Evolutionary conservation across 306 rosid species (phyloP), one percentile per base, ranked within the genome.

Genomic region (Vigna trinervia): DNA sequence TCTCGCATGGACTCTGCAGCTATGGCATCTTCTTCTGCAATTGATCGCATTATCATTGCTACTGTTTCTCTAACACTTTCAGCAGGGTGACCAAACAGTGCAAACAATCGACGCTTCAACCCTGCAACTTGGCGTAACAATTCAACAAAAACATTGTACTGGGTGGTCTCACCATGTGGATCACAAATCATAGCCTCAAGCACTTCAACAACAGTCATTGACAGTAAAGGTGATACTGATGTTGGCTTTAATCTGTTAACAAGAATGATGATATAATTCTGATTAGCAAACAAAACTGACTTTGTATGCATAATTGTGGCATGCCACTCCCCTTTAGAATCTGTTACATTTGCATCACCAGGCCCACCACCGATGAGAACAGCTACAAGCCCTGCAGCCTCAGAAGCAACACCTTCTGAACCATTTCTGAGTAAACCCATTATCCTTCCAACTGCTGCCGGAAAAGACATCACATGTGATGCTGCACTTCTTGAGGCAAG

Each of bases 1-100:
- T 86, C 99, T 52, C 99, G 96, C 99, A 96, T 96, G 23, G 98
- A 92, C 89, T 96, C 99, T 36, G 99, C 99, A 52, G 99, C 99
- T 87, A 92, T 92, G 75, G 98, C 99, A 81, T 96, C 99, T 84
- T 96, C 99, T 87, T 96, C 99, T 28, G 99, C 99, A 87, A 96
- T 96, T 32, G 97, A 91, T 69, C 96, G 96, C 99, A 96, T 96
- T 61, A 96, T 89, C 82, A 96, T 96, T 69, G 99, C 99, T 12
- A 96, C 97, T 0, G 92, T 92, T 84, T 96, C 99, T 80, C 99
- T 87, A 17, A 92, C 96, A 68, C 99, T 96, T 85, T 91, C 96
- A 81, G 99, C 99, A 52, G 99, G 94, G 88, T 96, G 99, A 72
- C 99, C 99, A 89, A 96, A 96, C 85, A 96, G 73, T 32, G 97